Conservation (phyloP, 768 basidiomycete species). For the Kwoniella heveanensis region DNA sequence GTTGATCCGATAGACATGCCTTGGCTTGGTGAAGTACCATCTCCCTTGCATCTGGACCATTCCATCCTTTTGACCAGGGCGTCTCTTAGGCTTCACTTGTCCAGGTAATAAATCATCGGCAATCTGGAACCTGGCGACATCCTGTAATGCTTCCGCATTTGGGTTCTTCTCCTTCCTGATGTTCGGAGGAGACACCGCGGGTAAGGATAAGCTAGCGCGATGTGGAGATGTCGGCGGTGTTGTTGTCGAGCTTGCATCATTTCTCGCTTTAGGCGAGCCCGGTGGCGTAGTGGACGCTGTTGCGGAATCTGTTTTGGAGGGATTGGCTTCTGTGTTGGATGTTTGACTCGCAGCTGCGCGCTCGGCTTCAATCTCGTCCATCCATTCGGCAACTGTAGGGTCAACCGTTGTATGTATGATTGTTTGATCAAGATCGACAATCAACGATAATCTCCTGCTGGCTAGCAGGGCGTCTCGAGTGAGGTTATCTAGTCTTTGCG, state of each 20-base stretch:
- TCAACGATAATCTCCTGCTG: constrained; percentile 80
- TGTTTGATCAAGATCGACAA: constrained; percentile 98
- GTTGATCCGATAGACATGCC: too few relatives aligned
- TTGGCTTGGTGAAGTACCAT: constrained; percentile 96
- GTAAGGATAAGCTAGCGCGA: not conserved
- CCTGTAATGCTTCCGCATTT: constrained; percentile 87
- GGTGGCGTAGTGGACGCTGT: constrained; percentile 12
- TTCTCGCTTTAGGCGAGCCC: not conserved
- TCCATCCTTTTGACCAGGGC: constrained; percentile 11
- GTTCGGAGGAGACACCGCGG: not conserved
- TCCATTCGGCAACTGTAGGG: constrained; percentile 98
- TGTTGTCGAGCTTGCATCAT: not conserved
- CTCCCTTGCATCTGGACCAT: constrained; percentile 65
- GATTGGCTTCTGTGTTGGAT: not conserved
- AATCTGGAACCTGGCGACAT: constrained; percentile 85
- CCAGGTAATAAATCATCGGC: constrained; percentile 70
- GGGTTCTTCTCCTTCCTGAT: constrained; percentile 68
- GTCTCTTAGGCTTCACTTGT: constrained; percentile 22
- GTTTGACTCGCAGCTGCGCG: constrained; percentile 3
- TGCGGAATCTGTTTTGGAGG: too few relatives aligned
- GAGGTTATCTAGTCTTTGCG: constrained; percentile 80
- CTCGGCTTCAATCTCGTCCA: constrained; percentile 59
- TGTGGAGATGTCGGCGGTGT: constrained; percentile 27
- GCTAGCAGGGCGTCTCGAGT: constrained; percentile 76
- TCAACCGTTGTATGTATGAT: constrained; percentile 98